A percentile compares a stretch with the other conserved stretches of the same genome.
Evolutionary conservation across 805 yeast genomes (phyloP).

Genomic region (Maudiozyma pseudohumilis): DNA sequence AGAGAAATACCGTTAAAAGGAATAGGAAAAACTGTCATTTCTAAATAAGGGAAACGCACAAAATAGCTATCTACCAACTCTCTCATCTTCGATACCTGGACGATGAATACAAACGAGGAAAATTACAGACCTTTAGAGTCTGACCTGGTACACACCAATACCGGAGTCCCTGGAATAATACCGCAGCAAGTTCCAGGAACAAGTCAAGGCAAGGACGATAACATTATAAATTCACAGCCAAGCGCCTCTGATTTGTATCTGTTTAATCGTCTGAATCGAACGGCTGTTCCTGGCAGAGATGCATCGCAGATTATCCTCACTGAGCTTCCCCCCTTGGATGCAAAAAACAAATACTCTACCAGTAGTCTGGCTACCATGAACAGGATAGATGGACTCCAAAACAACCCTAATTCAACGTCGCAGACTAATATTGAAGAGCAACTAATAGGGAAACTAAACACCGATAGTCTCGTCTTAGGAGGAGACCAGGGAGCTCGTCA

Average conservation of each 20-base stretch:
- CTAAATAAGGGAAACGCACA: no score
- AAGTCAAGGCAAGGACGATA: background rate
- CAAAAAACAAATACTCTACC: background rate
- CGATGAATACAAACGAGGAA: slow-evolving; percentile 6
- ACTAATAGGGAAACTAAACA: background rate
- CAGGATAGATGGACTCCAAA: background rate
- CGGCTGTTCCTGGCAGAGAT: background rate
- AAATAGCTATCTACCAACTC: no score
- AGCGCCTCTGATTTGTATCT: slow-evolving; percentile 5
- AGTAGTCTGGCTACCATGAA: no score
- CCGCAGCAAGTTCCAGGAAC: no score
- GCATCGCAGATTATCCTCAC: background rate
- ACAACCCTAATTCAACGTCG: background rate
- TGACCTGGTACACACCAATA: slow-evolving; percentile 5
- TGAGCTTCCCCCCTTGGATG: background rate
- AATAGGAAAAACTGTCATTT: no score
- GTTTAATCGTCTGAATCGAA: slow-evolving; percentile 4
- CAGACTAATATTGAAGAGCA: background rate
- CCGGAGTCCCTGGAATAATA: background rate
- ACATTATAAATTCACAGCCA: background rate
- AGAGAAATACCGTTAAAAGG: background rate
- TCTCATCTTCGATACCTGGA: no score
- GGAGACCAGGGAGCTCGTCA: background rate
- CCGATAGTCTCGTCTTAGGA: no score
- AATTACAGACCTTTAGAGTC: slow-evolving; percentile 15